A percentile compares a stretch with the other conserved stretches of the same genome.
phyloP scores from a whole-genome alignment of 169 alveolate species.

The Cryptosporidium muris region DNA sequence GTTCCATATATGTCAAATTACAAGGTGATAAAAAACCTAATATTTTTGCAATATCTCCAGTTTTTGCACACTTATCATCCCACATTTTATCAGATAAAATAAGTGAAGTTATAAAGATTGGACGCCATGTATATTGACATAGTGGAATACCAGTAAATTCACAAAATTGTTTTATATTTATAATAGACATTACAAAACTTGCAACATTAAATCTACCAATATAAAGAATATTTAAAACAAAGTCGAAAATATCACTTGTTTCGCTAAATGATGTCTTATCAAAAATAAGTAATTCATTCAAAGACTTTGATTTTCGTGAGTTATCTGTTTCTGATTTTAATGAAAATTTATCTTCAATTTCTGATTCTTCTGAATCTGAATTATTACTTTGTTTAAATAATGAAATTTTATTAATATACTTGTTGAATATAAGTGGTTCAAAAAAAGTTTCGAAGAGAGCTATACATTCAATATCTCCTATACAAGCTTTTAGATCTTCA shows the following conservation, averaged over 20 bases:
- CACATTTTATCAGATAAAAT: conserved; percentile 53
- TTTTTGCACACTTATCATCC: conserved; percentile 68
- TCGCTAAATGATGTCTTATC: conserved; percentile 41
- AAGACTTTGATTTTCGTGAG: background rate
- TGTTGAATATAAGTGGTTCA: conserved; percentile 51
- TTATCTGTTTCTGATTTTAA: conserved; percentile 9
- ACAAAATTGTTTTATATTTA: conserved; percentile 12
- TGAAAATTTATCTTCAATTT: background rate
- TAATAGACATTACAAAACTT: conserved; percentile 48
- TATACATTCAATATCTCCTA: background rate
- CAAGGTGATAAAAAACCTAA: conserved; percentile 54
- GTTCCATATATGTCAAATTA: conserved; percentile 20
- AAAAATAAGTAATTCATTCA: conserved; percentile 17
- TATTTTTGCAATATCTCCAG: conserved; percentile 33
- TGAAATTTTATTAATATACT: conserved; percentile 22
- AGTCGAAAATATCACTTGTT: conserved; percentile 46
- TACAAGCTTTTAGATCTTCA: conserved; percentile 3
- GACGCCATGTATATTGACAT: conserved; percentile 67
- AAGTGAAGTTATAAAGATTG: conserved; percentile 39
- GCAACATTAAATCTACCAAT: conserved; percentile 51
- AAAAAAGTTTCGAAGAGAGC: conserved; percentile 38
- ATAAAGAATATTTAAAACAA: conserved; percentile 37
- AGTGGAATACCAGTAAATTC: conserved; percentile 6
- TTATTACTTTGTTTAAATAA: background rate
- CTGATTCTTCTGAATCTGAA: background rate